A percentile compares a stretch with the other conserved stretches of the same genome.
These are phyloP conservation scores for Nicotiana rustica DNA, from an alignment of 305 asterid genomes.

Conservation along the genomic window DNA sequence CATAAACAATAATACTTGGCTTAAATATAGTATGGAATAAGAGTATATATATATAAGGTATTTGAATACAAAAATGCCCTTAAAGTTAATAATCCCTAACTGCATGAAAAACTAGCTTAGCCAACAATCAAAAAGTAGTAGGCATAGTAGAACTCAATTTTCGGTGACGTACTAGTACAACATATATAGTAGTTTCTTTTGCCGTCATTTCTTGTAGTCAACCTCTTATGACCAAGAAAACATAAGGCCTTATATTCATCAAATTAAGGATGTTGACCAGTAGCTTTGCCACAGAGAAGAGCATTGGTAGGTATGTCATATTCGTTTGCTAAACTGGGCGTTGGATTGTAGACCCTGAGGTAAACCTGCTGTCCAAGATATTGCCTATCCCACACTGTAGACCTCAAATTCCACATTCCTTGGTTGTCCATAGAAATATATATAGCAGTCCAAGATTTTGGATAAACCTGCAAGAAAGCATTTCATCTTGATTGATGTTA, in stretches of 20 bases:
- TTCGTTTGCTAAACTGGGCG: constrained; percentile 39
- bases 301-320: constrained; percentile 39
- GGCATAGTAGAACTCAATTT: background rate
- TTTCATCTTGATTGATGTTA: background rate
- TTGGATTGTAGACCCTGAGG: constrained; percentile 40
- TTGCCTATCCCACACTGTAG: constrained; percentile 43
- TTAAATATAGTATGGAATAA: too few relatives aligned
- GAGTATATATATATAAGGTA: too few relatives aligned
- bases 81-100: too few relatives aligned
- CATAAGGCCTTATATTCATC: background rate
- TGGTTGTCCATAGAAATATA: constrained; percentile 42
- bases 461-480: constrained; percentile 40
- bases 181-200: background rate
- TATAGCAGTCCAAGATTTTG: constrained; percentile 42
- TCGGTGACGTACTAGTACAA: background rate
- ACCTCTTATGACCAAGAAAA: constrained; percentile 32
- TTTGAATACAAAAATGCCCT: too few relatives aligned
- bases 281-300: constrained; percentile 40
- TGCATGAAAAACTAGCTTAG: background rate
- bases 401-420: constrained; percentile 48
- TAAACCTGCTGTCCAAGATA: constrained; percentile 45
- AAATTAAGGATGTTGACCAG: constrained; percentile 1
- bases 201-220: background rate
- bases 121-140: background rate
- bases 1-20: too few relatives aligned